phyloP scores from a whole-genome alignment of 257 asterid species.

The Leptodermis oblonga region DNA sequence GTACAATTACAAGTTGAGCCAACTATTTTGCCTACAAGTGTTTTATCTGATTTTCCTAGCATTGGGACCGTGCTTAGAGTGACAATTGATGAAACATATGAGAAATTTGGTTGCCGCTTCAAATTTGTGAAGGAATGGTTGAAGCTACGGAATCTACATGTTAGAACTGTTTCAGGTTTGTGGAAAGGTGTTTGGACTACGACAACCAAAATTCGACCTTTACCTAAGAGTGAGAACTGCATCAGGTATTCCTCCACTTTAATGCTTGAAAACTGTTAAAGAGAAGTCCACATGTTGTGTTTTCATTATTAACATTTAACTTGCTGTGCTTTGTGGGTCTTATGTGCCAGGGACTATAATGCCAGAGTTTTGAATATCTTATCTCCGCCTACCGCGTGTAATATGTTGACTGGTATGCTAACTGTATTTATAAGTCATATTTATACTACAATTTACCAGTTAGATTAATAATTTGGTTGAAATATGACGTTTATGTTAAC shows the following conservation, averaged over 20 bases:
- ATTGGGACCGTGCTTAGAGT: conserved; percentile 13
- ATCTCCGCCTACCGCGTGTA: neutral
- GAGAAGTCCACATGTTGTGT: neutral
- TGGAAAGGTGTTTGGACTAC: conserved; percentile 20
- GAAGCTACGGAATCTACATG: conserved; percentile 20
- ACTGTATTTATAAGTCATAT: neutral
- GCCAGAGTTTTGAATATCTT: neutral
- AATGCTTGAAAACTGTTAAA: neutral
- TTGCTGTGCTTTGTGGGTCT: neutral
- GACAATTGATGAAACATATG: conserved; percentile 12
- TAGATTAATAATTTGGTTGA: neutral
- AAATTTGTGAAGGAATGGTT: conserved; percentile 20
- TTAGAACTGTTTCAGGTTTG: conserved; percentile 16
- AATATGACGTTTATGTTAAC: neutral
- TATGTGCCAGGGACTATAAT: conserved; percentile 7
- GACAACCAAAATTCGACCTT: conserved; percentile 14
- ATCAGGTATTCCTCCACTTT: conserved; percentile 15
- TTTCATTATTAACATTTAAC: neutral
- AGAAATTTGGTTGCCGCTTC: conserved; percentile 16
- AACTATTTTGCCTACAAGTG: neutral
- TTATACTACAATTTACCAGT: neutral
- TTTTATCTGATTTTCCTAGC: conserved; percentile 9
- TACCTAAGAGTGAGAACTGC: neutral
- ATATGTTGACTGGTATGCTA: neutral
- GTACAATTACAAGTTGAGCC: conserved; percentile 5